Evolutionary conservation across 2,329 filamentous ascomycete species (phyloP), one percentile per base, ranked within the genome.

Genomic region (Arthroderma sp.): DNA sequence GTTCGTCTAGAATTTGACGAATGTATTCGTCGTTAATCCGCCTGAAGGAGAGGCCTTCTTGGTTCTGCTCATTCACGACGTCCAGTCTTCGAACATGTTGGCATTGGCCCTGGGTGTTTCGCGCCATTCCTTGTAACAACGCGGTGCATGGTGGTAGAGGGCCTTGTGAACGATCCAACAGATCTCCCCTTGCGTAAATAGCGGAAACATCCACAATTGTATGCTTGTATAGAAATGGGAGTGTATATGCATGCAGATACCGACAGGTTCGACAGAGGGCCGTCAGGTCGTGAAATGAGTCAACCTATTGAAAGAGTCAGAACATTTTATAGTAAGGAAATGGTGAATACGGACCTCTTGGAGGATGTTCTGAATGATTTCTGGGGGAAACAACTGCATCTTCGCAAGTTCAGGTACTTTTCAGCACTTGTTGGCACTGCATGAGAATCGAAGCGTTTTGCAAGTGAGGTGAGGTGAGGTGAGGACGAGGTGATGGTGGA

Each of bases 21-120:
- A 22, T 3, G 22, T 9, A 8, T 39, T 2, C 22, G 11, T 34
- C 9, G 8, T 8, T 38, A 15, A n/a, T 27, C 9, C 9, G 3
- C 37, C 2, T 2, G 39, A 29, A 2, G 22, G 3, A 2, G 10
- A 10, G 7, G 29, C 9, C 29, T 39, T 28, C 22, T 10, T 10
- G 22, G 29, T 41, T 29, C 9, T 10, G 10, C 15, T 31, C 29
- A 29, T 41, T 3, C 9, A 41, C 29, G 7, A 41, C 29, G 29
- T 29, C 31, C 39, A 41, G 22, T 4, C 29, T 28, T 9, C 29
- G 39, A 9, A 41, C 39, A 31, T 41, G 22, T 29, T 31, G 39
- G 22, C 39, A 41, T 31, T 41, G 39, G 3, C 39, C 39, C 39
- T 41, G 39, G 22, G 39, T 36, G 39, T 41, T 41, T 9, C 39